Percentiles rank a stretch among this genome's conserved stretches.
These are phyloP conservation scores for Amanita subjunquillea DNA, from an alignment of 768 basidiomycete species.

Conservation along the genomic window DNA sequence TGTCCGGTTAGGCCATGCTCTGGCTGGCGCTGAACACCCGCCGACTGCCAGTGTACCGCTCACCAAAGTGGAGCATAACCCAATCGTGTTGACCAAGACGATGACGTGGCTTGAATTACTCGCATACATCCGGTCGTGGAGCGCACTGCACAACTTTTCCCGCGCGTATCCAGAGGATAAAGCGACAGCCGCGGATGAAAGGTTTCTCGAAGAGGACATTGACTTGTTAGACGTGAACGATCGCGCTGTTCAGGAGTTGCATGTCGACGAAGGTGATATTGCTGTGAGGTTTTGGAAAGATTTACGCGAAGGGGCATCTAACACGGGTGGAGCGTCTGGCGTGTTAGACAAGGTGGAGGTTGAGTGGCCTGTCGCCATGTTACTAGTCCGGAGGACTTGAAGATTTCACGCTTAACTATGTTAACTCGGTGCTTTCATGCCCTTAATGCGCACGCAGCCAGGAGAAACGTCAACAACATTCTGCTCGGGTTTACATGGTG, in stretches of 20 bases:
- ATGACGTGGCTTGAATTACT: conserved; percentile 60
- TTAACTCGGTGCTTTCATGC: too few species aligned
- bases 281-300: conserved; percentile 53
- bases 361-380: conserved; percentile 41
- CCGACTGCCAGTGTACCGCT: conserved; percentile 26
- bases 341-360: conserved; percentile 30
- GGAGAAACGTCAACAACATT: too few species aligned
- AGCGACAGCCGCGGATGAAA: conserved; percentile 17
- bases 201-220: conserved; percentile 16
- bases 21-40: conserved; percentile 1
- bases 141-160: conserved; percentile 57
- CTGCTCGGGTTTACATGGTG: too few species aligned
- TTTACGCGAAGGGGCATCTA: conserved; percentile 28
- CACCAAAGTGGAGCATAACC: conserved; percentile 18
- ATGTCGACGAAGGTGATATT: conserved; percentile 40
- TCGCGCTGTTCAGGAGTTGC: conserved; percentile 11
- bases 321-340: conserved; percentile 18
- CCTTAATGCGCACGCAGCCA: too few species aligned
- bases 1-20: conserved; percentile 3
- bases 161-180: conserved; percentile 51
- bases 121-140: conserved; percentile 63
- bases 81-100: conserved; percentile 42
- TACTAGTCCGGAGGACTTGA: conserved; percentile 22
- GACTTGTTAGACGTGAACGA: conserved; percentile 8
- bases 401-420: too few species aligned